Evolutionary conservation across 2,329 filamentous ascomycete species (phyloP).

Genomic region (Didymella keratinophila): DNA sequence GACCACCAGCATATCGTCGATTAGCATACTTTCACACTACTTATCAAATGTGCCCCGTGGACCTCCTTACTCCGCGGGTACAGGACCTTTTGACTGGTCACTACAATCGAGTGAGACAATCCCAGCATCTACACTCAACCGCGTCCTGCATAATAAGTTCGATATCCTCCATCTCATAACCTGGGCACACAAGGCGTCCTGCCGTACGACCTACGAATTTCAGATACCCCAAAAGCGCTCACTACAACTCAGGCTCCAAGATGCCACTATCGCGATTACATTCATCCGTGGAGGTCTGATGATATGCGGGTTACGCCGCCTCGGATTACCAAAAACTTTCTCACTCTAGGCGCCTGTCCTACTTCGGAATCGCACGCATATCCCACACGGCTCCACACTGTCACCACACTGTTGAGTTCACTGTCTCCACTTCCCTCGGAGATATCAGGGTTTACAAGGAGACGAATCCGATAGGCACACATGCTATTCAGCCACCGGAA

Average conservation of each 20-base stretch:
- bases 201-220: not conserved
- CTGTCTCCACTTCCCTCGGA: not conserved
- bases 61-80: not conserved
- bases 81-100: too few relatives aligned
- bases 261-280: not conserved
- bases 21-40: not conserved
- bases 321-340: not conserved
- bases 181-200: not conserved
- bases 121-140: not conserved
- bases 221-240: not conserved
- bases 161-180: not conserved
- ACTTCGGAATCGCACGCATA: not conserved
- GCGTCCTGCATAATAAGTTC: not conserved
- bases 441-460: not conserved
- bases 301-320: not conserved
- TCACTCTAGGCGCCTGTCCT: not conserved
- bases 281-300: not conserved
- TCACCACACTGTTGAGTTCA: not conserved
- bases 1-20: not conserved
- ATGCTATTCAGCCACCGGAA: not conserved
- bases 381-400: too few relatives aligned
- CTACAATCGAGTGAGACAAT: not conserved
- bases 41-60: not conserved
- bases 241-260: not conserved
- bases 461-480: not conserved